These are phyloP conservation scores for Trichoderma asperelloides DNA, from an alignment of 495 filamentous ascomycete genomes.

Conservation along the genomic window DNA sequence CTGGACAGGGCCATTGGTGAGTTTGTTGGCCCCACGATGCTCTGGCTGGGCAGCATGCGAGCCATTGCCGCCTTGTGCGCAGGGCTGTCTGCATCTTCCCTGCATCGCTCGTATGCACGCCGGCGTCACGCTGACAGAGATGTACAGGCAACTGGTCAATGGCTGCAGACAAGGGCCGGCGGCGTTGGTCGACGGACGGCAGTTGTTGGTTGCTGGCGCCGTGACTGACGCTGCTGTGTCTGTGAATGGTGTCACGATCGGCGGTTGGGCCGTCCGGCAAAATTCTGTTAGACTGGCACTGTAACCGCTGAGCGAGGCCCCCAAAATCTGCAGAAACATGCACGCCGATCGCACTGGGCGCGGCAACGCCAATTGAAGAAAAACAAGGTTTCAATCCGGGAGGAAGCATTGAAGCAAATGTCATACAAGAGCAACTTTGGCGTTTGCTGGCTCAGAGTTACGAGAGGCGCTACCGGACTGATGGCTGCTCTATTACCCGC, in stretches of 20 bases:
- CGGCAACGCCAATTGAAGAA: too few species aligned
- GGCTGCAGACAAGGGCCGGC: neutral
- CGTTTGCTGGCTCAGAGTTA: too few species aligned
- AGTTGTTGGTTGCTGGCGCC: neutral
- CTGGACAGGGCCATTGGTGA: neutral
- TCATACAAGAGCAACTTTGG: too few species aligned
- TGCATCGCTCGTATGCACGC: neutral
- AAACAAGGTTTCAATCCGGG: too few species aligned
- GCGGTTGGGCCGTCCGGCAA: neutral
- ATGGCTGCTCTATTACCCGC: too few species aligned
- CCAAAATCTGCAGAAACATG: too few species aligned
- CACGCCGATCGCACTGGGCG: too few species aligned
- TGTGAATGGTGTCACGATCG: slow-evolving; percentile 7
- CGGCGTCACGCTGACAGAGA: neutral
- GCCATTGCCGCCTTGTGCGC: neutral
- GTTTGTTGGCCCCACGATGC: neutral
- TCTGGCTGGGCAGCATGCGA: neutral
- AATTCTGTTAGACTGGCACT: neutral
- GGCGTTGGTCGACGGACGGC: neutral
- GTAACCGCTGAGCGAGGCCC: too few species aligned
- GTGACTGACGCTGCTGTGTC: neutral
- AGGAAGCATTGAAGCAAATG: too few species aligned
- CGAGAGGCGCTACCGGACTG: too few species aligned
- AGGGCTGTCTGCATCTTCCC: neutral
- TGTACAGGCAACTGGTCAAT: too few species aligned